Percentiles rank a stretch among this genome's conserved stretches.
Conservation (phyloP, 2,329 filamentous ascomycete species). For the Coniosporium tulheliwenetii region DNA sequence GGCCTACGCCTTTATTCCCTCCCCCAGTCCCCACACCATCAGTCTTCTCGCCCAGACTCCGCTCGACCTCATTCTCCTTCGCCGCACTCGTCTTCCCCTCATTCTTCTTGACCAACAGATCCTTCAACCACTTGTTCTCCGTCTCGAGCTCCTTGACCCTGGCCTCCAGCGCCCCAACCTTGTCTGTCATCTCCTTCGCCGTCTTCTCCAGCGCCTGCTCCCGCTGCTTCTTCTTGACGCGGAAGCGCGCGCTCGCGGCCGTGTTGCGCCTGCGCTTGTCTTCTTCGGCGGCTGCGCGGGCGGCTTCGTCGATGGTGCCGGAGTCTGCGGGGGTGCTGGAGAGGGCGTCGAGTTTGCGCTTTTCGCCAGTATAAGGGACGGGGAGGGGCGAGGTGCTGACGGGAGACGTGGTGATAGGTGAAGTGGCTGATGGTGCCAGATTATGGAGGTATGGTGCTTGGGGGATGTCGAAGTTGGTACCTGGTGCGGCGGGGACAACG, state of each 20-base stretch:
- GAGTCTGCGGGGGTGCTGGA: constrained; percentile 12
- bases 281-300: constrained; percentile 32
- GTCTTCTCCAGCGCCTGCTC: constrained; percentile 35
- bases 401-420: constrained; percentile 4
- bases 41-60: constrained; percentile 12
- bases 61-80: constrained; percentile 9
- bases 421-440: not conserved
- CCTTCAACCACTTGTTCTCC: constrained; percentile 37
- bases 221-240: constrained; percentile 40
- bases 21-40: constrained; percentile 15
- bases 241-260: constrained; percentile 35
- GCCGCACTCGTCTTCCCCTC: constrained; percentile 11
- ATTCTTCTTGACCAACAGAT: constrained; percentile 34
- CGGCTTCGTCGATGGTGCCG: constrained; percentile 26
- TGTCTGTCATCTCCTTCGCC: constrained; percentile 34
- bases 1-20: not conserved
- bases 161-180: constrained; percentile 27
- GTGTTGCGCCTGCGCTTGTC: constrained; percentile 39
- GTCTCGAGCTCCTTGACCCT: constrained; percentile 34
- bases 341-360: constrained; percentile 27
- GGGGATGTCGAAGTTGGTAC: constrained; percentile 9
- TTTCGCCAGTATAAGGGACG: constrained; percentile 19
- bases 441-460: constrained; percentile 6
- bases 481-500: constrained; percentile 8
- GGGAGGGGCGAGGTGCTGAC: constrained; percentile 6